phyloP scores from a whole-genome alignment of 164 flowering plant species.

The Amborella trichopoda region DNA sequence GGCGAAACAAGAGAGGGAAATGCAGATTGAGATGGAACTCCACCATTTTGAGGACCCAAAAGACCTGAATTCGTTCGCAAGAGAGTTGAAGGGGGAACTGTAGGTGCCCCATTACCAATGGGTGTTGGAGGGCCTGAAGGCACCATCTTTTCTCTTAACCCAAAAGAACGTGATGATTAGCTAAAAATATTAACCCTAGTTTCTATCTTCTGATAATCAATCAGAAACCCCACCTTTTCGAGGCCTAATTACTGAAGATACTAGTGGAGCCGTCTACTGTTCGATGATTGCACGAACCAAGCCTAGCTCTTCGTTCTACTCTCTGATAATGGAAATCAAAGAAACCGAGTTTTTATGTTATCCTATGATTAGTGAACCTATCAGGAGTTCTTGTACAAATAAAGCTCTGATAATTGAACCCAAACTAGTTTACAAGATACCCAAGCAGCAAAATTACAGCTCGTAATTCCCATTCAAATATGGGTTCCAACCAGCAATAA shows the following conservation, averaged over 20 bases:
- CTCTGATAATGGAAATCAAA: not conserved
- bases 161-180: not conserved
- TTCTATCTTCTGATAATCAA: not conserved
- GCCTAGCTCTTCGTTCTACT: conserved; percentile 1
- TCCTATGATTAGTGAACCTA: no score
- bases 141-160: conserved; percentile 14
- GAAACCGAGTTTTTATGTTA: no score
- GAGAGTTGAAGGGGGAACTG: conserved; percentile 20
- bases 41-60: conserved; percentile 64
- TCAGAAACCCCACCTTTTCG: not conserved
- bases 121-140: conserved; percentile 39
- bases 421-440: no score
- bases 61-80: conserved; percentile 29
- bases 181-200: not conserved
- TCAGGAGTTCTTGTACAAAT: no score
- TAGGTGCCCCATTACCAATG: conserved; percentile 27
- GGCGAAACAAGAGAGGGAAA: conserved; percentile 67
- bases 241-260: not conserved
- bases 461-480: no score
- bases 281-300: not conserved
- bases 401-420: no score
- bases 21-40: conserved; percentile 34
- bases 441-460: no score
- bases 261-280: not conserved
- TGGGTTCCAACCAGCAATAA: no score